Percentiles rank a stretch among this genome's conserved stretches.
These are phyloP conservation scores for Phytophthora pistaciae DNA, from an alignment of 352 stramenopile species.

Conservation along the genomic window DNA sequence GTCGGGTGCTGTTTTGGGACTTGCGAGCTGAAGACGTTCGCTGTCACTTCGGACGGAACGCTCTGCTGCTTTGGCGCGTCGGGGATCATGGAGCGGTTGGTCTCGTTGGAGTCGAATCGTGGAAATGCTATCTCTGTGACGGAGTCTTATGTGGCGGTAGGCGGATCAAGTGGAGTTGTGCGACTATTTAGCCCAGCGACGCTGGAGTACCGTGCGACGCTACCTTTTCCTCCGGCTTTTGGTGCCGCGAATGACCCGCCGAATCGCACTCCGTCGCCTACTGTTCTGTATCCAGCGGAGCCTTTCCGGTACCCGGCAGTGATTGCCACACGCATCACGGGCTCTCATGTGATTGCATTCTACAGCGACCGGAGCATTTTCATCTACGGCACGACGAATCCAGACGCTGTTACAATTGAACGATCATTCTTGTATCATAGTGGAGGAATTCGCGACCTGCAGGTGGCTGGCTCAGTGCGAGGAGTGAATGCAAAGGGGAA, in stretches of 20 bases:
- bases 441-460: slow-evolving; percentile 71
- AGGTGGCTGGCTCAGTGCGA: slow-evolving; percentile 55
- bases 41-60: slow-evolving; percentile 73
- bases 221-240: slow-evolving; percentile 83
- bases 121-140: slow-evolving; percentile 84
- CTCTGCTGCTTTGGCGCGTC: slow-evolving; percentile 82
- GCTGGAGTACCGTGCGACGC: slow-evolving; percentile 74
- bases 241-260: slow-evolving; percentile 46
- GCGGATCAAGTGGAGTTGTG: slow-evolving; percentile 69
- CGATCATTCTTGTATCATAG: slow-evolving; percentile 88
- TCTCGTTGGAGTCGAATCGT: slow-evolving; percentile 68
- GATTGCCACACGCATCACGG: slow-evolving; percentile 68
- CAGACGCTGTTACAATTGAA: slow-evolving; percentile 56
- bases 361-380: slow-evolving; percentile 88
- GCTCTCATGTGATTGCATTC: slow-evolving; percentile 66
- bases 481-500: slow-evolving; percentile 71
- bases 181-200: slow-evolving; percentile 79
- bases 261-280: slow-evolving; percentile 7
- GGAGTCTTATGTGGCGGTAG: slow-evolving; percentile 74
- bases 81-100: slow-evolving; percentile 78
- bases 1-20: slow-evolving; percentile 68
- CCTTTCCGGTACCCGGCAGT: slow-evolving; percentile 65
- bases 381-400: slow-evolving; percentile 73
- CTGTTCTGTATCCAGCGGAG: slow-evolving; percentile 56
- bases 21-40: slow-evolving; percentile 77